Percentiles rank a stretch among this genome's conserved stretches.
Conservation (phyloP, 257 asterid species). For the Ballota nigra region DNA sequence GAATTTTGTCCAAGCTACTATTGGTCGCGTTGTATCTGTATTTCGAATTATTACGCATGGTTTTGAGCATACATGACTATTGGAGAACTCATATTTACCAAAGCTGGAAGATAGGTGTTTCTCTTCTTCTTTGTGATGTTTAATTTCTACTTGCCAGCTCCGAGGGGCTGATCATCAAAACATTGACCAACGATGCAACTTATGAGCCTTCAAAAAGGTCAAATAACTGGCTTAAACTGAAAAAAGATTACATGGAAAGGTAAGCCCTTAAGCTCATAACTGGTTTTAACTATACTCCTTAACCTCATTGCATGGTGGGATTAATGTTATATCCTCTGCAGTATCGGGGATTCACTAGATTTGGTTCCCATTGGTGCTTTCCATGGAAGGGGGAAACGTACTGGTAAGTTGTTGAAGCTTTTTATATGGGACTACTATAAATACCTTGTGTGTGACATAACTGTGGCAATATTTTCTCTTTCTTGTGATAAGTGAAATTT, state of each 20-base stretch:
- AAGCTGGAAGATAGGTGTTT: background rate
- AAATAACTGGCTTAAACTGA: constrained; percentile 87
- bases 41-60: background rate
- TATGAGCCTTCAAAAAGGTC: constrained; percentile 96
- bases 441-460: constrained; percentile 9
- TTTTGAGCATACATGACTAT: background rate
- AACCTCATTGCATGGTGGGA: constrained; percentile 13
- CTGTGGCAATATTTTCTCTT: background rate
- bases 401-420: constrained; percentile 50
- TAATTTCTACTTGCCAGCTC: constrained; percentile 47
- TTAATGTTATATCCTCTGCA: constrained; percentile 36
- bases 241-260: constrained; percentile 95
- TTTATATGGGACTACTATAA: background rate
- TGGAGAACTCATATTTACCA: background rate
- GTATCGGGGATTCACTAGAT: constrained; percentile 92
- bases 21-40: no score
- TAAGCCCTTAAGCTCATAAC: constrained; percentile 20
- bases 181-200: constrained; percentile 82
- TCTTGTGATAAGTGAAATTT: background rate
- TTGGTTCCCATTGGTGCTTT: constrained; percentile 98
- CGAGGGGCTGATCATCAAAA: constrained; percentile 95
- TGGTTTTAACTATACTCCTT: constrained; percentile 17
- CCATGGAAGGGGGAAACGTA: constrained; percentile 92
- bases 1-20: no score
- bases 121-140: background rate